Percentiles rank a stretch among this genome's conserved stretches.
Conservation (phyloP, 2,329 filamentous ascomycete species). For the Pestalotiopsis sp. region DNA sequence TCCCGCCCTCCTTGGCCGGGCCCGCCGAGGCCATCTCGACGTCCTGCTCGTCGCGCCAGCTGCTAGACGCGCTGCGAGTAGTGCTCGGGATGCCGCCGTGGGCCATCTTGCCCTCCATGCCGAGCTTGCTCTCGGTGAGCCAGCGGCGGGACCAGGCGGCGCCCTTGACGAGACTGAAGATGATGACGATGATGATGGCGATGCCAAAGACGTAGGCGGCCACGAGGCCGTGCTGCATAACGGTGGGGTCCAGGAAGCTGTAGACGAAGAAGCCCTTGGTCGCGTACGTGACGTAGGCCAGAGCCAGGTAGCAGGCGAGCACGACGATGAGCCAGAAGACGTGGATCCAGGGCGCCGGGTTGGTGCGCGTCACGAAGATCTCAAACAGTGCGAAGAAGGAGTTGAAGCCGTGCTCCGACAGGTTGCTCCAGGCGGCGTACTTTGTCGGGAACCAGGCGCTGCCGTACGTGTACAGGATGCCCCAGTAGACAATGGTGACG, state of each 20-base stretch:
- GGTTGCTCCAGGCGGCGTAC: conserved; percentile 65
- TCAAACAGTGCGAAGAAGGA: conserved; percentile 74
- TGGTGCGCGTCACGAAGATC: conserved; percentile 67
- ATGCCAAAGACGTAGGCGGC: conserved; percentile 63
- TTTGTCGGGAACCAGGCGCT: conserved; percentile 51
- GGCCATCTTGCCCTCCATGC: conserved; percentile 25
- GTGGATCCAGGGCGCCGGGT: conserved; percentile 60
- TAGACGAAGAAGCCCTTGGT: conserved; percentile 78
- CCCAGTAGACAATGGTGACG: conserved; percentile 74
- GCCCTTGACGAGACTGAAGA: conserved; percentile 44
- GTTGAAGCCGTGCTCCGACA: conserved; percentile 78
- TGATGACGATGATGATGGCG: conserved; percentile 39
- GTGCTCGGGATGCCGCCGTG: not conserved
- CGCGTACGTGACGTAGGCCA: conserved; percentile 74
- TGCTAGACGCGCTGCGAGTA: not conserved
- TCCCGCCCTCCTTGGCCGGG: not conserved
- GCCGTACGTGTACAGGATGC: conserved; percentile 67
- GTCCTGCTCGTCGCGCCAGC: conserved; percentile 9
- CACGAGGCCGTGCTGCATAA: conserved; percentile 55
- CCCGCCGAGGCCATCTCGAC: conserved; percentile 4
- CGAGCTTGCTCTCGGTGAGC: conserved; percentile 33
- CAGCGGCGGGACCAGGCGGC: conserved; percentile 42
- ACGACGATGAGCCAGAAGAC: conserved; percentile 70
- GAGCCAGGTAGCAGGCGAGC: conserved; percentile 68
- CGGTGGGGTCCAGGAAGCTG: conserved; percentile 67